These are phyloP conservation scores for Leucocoprinus leucothites DNA, from an alignment of 768 basidiomycete species.

Conservation along the genomic window DNA sequence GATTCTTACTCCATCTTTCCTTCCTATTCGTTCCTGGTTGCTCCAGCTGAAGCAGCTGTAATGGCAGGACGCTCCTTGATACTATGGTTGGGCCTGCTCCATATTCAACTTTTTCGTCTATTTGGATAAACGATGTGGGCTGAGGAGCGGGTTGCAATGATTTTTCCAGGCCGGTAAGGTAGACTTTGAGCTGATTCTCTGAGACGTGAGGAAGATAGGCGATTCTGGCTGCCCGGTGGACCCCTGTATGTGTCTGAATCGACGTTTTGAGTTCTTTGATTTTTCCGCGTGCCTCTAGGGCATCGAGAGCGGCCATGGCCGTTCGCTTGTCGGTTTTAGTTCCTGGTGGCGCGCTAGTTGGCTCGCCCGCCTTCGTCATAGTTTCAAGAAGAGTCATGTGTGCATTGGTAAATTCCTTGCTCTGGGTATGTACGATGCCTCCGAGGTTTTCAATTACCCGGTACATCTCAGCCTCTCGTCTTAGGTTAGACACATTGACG, in stretches of 20 bases:
- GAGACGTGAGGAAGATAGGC: constrained; percentile 61
- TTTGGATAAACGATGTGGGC: constrained; percentile 38
- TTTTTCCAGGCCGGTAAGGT: constrained; percentile 53
- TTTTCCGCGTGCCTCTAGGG: constrained; percentile 60
- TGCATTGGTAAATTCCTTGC: constrained; percentile 67
- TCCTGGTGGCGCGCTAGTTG: constrained; percentile 66
- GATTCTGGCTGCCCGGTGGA: constrained; percentile 55
- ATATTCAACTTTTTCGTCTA: constrained; percentile 55
- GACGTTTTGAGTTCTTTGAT: constrained; percentile 71
- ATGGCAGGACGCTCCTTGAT: constrained; percentile 32
- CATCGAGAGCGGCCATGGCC: constrained; percentile 53
- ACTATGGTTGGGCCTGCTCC: constrained; percentile 37
- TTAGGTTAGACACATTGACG: constrained; percentile 72
- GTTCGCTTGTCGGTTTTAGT: constrained; percentile 76
- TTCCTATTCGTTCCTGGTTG: constrained; percentile 36
- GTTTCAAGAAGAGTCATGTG: constrained; percentile 61
- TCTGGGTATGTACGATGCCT: constrained; percentile 63
- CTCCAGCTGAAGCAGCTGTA: constrained; percentile 46
- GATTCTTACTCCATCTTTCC: constrained; percentile 44
- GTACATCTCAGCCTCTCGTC: constrained; percentile 78
- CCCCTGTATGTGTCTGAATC: constrained; percentile 55
- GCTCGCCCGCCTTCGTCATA: constrained; percentile 57
- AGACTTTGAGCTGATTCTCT: constrained; percentile 51
- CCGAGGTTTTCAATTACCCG: constrained; percentile 62
- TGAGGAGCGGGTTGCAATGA: constrained; percentile 30